Base-by-base conservation (phyloP, 352 stramenopile species). In the Globisporangium alternatum region DNA sequence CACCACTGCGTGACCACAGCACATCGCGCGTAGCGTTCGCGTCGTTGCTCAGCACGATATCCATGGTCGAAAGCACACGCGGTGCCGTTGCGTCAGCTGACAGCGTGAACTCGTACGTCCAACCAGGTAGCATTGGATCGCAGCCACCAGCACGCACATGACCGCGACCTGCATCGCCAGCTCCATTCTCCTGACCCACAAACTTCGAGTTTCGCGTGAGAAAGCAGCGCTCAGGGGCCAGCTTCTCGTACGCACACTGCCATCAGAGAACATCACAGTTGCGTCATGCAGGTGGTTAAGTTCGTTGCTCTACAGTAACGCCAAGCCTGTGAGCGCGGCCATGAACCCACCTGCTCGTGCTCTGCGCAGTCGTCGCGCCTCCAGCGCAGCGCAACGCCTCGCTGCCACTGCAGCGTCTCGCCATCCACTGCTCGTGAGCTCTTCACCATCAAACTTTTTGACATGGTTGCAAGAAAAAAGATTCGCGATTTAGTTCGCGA, bases 101-200 rank as follows among this genome's bases (percentile, higher is more conserved):
- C 8, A 56, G 30, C 17, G 30, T 30, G 30, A 56, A 9, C 51
- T 41, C 51, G 19, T 56, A 56, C 51, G 51, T 56, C 51, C 51
- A 56, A 17, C 19, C 30, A 56, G 19, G 6, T 3, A 56, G 51
- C 51, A 56, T 28, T 30, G 30, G 30, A 43, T 56, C 51, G 33
- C 51, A 56, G 5, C 28, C 19, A 17, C 2, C 45, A 30, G 19
- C 9, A 30, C 45, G 45, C 12, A 52, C n/a, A n/a, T 30, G 9
- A 31, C 3, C n/a, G 28, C 30, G 8, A 0, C 15, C 15, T 39
- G 28, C n/a, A 5, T 15, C 22, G 9, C 17, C 3, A 15, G 39
- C 25, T 5, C 4, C 28, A 22, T 10, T 22, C 17, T 5, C 25
- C 4, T 22, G 25, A 25, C 6, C 13, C 1, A 5, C 49, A 37